Evolutionary conservation across 2,329 filamentous ascomycete species (phyloP).

Genomic region (Raffaelea ambrosiae): DNA sequence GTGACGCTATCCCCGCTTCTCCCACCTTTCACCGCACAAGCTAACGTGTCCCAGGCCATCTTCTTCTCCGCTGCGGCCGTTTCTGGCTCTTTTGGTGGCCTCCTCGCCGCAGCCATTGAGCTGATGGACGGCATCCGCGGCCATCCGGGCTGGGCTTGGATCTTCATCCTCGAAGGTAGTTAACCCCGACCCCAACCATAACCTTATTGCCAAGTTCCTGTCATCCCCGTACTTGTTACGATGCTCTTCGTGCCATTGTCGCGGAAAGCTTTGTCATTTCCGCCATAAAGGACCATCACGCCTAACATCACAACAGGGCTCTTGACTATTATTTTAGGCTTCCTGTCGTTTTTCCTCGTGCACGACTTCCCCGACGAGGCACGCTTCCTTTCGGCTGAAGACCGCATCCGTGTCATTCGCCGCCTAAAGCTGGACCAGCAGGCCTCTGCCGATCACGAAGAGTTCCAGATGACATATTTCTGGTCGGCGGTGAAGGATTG

Average conservation of each 20-base stretch:
- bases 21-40: not conserved
- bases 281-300: too few species aligned
- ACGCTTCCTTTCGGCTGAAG: conserved; percentile 55
- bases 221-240: too few species aligned
- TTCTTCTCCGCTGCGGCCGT: conserved; percentile 75
- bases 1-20: not conserved
- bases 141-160: conserved; percentile 49
- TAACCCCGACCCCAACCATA: too few species aligned
- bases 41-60: conserved; percentile 38
- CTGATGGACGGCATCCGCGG: conserved; percentile 54
- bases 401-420: conserved; percentile 59
- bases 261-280: too few species aligned
- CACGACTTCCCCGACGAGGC: conserved; percentile 72
- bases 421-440: conserved; percentile 62
- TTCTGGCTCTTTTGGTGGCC: conserved; percentile 64
- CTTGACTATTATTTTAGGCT: conserved; percentile 55
- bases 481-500: conserved; percentile 65
- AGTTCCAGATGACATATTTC: conserved; percentile 62
- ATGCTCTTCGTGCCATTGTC: too few species aligned
- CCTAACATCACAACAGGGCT: conserved; percentile 22
- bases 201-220: too few species aligned
- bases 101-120: conserved; percentile 60
- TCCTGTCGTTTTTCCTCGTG: conserved; percentile 62
- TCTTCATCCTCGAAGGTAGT: conserved; percentile 56
- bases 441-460: conserved; percentile 57